Conservation (phyloP, 2,329 filamentous ascomycete genomes). For the Colletotrichum incanum region DNA sequence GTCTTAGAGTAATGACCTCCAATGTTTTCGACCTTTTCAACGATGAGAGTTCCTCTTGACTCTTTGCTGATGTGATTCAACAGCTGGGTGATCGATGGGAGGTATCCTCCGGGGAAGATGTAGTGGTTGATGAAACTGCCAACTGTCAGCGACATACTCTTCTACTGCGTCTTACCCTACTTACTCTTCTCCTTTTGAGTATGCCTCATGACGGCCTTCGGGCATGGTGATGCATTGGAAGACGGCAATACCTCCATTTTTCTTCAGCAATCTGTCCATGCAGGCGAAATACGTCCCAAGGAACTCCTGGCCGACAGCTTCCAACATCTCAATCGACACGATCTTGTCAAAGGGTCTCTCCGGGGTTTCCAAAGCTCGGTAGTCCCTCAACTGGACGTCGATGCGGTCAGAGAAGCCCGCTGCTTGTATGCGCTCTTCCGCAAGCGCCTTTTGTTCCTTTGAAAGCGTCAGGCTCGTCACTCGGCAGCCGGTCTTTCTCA, state of each 20-base stretch:
- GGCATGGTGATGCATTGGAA: conserved; percentile 87
- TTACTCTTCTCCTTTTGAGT: conserved; percentile 76
- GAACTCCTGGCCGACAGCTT: conserved; percentile 80
- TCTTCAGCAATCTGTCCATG: conserved; percentile 76
- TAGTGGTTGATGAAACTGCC: conserved; percentile 79
- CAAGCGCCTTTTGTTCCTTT: conserved; percentile 78
- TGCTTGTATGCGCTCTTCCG: conserved; percentile 74
- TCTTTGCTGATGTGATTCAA: conserved; percentile 73
- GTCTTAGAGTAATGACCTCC: conserved; percentile 82
- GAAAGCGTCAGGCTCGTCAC: conserved; percentile 80
- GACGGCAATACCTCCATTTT: conserved; percentile 75
- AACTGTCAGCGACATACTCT: conserved; percentile 20
- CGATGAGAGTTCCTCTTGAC: conserved; percentile 73
- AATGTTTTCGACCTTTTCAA: conserved; percentile 80
- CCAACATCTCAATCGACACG: conserved; percentile 84
- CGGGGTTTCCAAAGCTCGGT: conserved; percentile 72
- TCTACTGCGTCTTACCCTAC: conserved; percentile 43
- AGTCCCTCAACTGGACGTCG: conserved; percentile 78
- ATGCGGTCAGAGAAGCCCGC: conserved; percentile 75
- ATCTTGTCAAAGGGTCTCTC: conserved; percentile 77
- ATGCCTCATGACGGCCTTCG: conserved; percentile 76
- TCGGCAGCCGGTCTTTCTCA: conserved; percentile 75
- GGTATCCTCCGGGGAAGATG: conserved; percentile 84
- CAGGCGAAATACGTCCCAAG: conserved; percentile 77
- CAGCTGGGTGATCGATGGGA: conserved; percentile 72